Percentiles rank a stretch among this genome's conserved stretches.
These are phyloP conservation scores for Rhizopogon rudus DNA, from an alignment of 768 basidiomycete genomes.

Conservation along the genomic window DNA sequence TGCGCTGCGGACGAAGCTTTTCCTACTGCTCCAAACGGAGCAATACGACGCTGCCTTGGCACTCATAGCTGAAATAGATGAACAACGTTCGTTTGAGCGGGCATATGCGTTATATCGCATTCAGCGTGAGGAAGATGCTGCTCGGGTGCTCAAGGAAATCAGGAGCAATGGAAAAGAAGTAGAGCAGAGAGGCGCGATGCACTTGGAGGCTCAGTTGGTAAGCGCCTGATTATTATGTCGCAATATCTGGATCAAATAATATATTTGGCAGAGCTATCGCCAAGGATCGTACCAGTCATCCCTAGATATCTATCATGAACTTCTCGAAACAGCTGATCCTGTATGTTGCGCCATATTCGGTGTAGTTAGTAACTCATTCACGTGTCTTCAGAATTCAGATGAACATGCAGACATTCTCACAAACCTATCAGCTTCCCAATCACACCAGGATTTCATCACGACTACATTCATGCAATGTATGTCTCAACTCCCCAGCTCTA, in stretches of 20 bases:
- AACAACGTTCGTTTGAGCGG: slow-evolving; percentile 51
- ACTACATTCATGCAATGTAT: slow-evolving; percentile 61
- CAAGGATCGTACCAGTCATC: slow-evolving; percentile 70
- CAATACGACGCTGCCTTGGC: slow-evolving; percentile 67
- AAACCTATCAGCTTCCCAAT: slow-evolving; percentile 78
- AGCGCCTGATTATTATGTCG: slow-evolving; percentile 24
- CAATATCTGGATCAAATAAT: slow-evolving; percentile 13
- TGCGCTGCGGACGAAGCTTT: slow-evolving; percentile 80
- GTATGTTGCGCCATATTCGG: slow-evolving; percentile 39
- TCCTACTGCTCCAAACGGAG: slow-evolving; percentile 83
- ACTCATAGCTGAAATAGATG: slow-evolving; percentile 36
- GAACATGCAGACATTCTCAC: slow-evolving; percentile 85
- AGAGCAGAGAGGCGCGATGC: slow-evolving; percentile 59
- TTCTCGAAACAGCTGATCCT: slow-evolving; percentile 73
- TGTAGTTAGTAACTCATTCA: not conserved
- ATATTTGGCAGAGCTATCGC: slow-evolving; percentile 60
- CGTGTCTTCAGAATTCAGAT: slow-evolving; percentile 59
- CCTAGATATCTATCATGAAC: slow-evolving; percentile 72
- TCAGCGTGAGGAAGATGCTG: slow-evolving; percentile 70
- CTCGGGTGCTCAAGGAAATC: slow-evolving; percentile 42
- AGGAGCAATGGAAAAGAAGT: slow-evolving; percentile 33
- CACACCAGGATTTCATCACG: slow-evolving; percentile 81
- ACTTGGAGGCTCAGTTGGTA: slow-evolving; percentile 88
- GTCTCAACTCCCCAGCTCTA: slow-evolving; percentile 49
- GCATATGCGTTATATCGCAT: slow-evolving; percentile 84